Conservation (phyloP, 1,284 basidiomycete genomes). For the Fomitopsis schrenkii region DNA sequence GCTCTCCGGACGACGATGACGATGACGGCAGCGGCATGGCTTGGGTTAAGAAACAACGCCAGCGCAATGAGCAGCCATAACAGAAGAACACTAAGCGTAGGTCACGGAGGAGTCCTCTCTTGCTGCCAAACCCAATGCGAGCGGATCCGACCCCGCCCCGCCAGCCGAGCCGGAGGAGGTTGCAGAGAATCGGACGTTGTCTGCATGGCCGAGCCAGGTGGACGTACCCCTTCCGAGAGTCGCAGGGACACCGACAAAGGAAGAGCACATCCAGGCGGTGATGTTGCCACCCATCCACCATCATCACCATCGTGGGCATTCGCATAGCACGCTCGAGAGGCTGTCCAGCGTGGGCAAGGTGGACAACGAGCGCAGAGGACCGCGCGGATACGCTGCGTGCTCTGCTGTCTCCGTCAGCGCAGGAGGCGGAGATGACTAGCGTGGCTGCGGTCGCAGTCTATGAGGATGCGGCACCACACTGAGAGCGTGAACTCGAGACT, state of each 20-base stretch:
- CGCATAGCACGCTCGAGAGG: slow-evolving; percentile 9
- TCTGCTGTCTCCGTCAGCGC: slow-evolving; percentile 7
- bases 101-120: neutral
- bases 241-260: neutral
- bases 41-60: slow-evolving; percentile 11
- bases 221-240: slow-evolving; percentile 6
- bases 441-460: neutral
- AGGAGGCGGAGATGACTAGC: neutral
- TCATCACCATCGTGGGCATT: slow-evolving; percentile 13
- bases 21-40: slow-evolving; percentile 9
- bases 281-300: slow-evolving; percentile 17
- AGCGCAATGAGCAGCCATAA: slow-evolving; percentile 7
- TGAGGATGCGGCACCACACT: slow-evolving; percentile 1
- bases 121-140: slow-evolving; percentile 3
- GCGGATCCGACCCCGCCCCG: neutral
- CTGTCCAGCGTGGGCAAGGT: neutral
- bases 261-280: slow-evolving; percentile 22
- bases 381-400: slow-evolving; percentile 24
- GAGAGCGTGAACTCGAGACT: slow-evolving; percentile 6
- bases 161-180: neutral
- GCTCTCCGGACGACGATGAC: slow-evolving; percentile 4
- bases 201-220: slow-evolving; percentile 5
- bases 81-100: slow-evolving; percentile 5
- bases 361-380: slow-evolving; percentile 18
- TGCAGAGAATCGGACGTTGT: neutral